These are phyloP conservation scores for Coemansia sp. DNA, from an alignment of 192 early-diverging fungal species.

Conservation along the genomic window DNA sequence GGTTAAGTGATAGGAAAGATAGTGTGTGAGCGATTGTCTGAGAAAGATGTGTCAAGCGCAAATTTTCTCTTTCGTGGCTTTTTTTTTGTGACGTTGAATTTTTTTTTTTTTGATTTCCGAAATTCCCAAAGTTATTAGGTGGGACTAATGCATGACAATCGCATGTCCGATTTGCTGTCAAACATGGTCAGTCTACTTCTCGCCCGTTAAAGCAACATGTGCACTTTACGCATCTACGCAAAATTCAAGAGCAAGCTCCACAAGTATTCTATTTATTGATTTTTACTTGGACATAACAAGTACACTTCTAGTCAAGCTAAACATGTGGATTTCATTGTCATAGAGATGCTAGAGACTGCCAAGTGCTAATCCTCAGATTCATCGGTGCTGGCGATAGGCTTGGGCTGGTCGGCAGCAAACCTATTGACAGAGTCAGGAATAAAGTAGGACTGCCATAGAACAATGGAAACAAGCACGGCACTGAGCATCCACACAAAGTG, in stretches of 20 bases:
- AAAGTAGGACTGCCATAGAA: conserved; percentile 10
- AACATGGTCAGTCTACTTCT: not conserved
- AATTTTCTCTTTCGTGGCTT: not conserved
- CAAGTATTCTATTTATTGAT: not conserved
- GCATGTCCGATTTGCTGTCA: not conserved
- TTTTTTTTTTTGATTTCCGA: conserved; percentile 2
- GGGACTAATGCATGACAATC: not conserved
- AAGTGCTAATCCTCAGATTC: not conserved
- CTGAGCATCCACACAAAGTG: conserved; percentile 47
- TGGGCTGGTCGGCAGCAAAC: conserved; percentile 23
- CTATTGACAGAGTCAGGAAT: conserved; percentile 39
- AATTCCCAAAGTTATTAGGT: not conserved
- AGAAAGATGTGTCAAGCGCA: not conserved
- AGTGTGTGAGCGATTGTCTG: not conserved
- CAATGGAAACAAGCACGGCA: not conserved
- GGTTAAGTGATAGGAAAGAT: not conserved
- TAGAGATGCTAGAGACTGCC: not conserved
- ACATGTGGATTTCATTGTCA: not conserved
- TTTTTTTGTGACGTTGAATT: conserved; percentile 4
- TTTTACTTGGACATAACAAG: not conserved
- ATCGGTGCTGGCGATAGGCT: not conserved
- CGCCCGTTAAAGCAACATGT: not conserved
- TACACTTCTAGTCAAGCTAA: not conserved
- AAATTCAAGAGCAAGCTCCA: not conserved
- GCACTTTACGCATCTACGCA: not conserved